phyloP scores from a whole-genome alignment of 2,329 filamentous ascomycete genomes.

The Anisogramma anomala region DNA sequence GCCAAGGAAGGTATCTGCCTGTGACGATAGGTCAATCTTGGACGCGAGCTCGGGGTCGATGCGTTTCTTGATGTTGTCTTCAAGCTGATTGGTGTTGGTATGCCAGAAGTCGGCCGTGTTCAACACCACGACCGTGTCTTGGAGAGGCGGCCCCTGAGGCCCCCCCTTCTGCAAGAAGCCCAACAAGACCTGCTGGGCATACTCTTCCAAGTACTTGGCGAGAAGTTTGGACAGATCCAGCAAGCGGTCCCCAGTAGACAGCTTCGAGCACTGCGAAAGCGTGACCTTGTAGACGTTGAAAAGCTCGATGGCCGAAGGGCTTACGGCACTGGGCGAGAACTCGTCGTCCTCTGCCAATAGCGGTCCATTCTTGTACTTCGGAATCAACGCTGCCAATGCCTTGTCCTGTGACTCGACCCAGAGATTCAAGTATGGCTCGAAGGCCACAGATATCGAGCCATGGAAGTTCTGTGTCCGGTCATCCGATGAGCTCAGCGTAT shows the following conservation, averaged over 20 bases:
- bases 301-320: slow-evolving; percentile 86
- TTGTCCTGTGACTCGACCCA: slow-evolving; percentile 97
- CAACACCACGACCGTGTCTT: slow-evolving; percentile 74
- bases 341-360: slow-evolving; percentile 77
- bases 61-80: slow-evolving; percentile 85
- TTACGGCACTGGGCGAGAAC: slow-evolving; percentile 80
- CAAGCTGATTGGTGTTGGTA: slow-evolving; percentile 79
- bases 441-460: slow-evolving; percentile 87
- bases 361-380: slow-evolving; percentile 74
- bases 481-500: slow-evolving; percentile 72
- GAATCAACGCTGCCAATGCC: slow-evolving; percentile 72
- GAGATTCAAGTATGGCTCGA: slow-evolving; percentile 90
- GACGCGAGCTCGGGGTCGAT: slow-evolving; percentile 69
- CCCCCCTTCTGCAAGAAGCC: slow-evolving; percentile 51
- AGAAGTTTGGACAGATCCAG: slow-evolving; percentile 76
- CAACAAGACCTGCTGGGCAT: slow-evolving; percentile 83
- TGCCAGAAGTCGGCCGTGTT: slow-evolving; percentile 99
- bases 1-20: slow-evolving; percentile 89
- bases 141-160: slow-evolving; percentile 42
- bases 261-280: slow-evolving; percentile 85
- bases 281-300: slow-evolving; percentile 96
- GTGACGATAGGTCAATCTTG: slow-evolving; percentile 78
- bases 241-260: slow-evolving; percentile 81
- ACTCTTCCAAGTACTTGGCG: slow-evolving; percentile 88
- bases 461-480: slow-evolving; percentile 69